Conservation (phyloP, 192 early-diverging fungal species). For the Backusella tarrabulga region DNA sequence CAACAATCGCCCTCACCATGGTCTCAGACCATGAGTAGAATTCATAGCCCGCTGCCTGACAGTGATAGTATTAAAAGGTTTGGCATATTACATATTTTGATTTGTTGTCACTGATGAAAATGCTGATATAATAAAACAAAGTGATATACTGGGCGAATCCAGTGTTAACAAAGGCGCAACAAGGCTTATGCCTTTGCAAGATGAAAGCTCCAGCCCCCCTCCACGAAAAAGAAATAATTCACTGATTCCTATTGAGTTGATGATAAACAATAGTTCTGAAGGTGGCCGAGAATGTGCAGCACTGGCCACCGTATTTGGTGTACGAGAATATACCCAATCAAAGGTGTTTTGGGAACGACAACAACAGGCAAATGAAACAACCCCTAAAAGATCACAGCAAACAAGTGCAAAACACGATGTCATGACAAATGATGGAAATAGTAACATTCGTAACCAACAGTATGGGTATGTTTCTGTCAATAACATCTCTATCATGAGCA, state of each 20-base stretch:
- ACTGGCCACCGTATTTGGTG: conserved; percentile 35
- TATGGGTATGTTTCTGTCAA: conserved; percentile 8
- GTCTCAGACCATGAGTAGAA: conserved; percentile 12
- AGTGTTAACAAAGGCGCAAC: neutral
- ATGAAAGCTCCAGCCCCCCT: neutral
- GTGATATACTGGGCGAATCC: neutral
- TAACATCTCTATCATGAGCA: neutral
- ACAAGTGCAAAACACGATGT: neutral
- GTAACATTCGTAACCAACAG: neutral
- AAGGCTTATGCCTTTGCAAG: conserved; percentile 10
- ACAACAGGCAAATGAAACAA: neutral
- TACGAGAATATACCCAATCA: conserved; percentile 30
- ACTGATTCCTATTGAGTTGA: conserved; percentile 11
- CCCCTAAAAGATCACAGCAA: neutral
- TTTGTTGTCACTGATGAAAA: neutral
- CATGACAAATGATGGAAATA: neutral
- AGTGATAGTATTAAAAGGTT: neutral
- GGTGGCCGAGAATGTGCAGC: conserved; percentile 31
- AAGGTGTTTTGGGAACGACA: conserved; percentile 31
- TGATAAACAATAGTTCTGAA: conserved; percentile 13
- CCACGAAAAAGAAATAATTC: conserved; percentile 18
- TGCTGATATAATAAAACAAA: neutral
- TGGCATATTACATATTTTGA: neutral
- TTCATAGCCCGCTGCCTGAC: conserved; percentile 7
- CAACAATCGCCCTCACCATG: conserved; percentile 1